Evolutionary conservation across 169 alveolate species (phyloP).

Genomic region (Eimeria zaria): DNA sequence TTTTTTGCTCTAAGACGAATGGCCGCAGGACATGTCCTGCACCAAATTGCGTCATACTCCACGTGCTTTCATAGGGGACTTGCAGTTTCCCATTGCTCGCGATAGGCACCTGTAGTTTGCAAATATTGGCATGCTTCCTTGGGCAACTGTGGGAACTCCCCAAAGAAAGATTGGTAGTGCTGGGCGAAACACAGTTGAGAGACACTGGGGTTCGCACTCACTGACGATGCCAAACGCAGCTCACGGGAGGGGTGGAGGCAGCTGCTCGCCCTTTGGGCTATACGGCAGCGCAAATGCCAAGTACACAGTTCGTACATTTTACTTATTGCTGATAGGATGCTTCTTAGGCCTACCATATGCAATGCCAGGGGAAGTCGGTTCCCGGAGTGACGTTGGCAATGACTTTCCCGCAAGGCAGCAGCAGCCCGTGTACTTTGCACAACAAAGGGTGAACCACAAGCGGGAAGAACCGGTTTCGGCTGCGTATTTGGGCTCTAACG

Average conservation of each 20-base stretch:
- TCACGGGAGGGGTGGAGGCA: not conserved
- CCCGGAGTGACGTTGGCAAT: not conserved
- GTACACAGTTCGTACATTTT: not conserved
- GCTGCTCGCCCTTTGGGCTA: not conserved
- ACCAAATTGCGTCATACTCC: not conserved
- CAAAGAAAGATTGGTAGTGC: not conserved
- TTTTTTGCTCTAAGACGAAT: not conserved
- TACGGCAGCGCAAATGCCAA: not conserved
- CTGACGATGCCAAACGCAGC: constrained; percentile 22
- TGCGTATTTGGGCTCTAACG: not conserved
- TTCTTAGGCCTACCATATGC: not conserved
- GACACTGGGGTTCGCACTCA: not conserved
- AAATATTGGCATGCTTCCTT: not conserved
- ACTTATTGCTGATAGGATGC: not conserved
- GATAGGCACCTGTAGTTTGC: not conserved
- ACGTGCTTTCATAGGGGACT: not conserved
- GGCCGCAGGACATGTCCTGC: not conserved
- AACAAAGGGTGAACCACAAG: not conserved
- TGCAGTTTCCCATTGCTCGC: not conserved
- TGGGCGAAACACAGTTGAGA: no score
- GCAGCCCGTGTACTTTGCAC: not conserved
- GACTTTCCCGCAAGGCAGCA: not conserved
- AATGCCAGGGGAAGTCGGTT: not conserved
- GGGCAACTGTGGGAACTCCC: not conserved
- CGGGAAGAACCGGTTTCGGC: not conserved